Base-by-base conservation (phyloP, 768 basidiomycete species). In the Lanmaoa rubissima region DNA sequence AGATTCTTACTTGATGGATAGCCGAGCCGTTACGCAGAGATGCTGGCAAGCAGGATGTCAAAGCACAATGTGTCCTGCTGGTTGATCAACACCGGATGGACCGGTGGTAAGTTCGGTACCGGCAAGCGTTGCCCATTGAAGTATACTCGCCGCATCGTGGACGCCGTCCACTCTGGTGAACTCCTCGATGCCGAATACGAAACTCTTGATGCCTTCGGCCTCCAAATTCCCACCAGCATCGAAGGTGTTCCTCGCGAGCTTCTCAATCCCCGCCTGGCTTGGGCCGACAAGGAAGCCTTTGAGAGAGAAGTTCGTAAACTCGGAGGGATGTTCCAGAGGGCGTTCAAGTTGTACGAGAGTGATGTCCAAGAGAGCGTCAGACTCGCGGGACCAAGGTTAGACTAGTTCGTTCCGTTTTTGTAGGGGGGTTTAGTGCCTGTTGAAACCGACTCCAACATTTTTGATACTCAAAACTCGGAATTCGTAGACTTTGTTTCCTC, bases 31-130 rank as follows among this genome's bases (percentile, higher is more conserved):
- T 99, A 99, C 74, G 96, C 97, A 41, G 82, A 88, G 74, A 99
- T 99, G 97, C 81, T 99, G 63, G 94, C 96, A 0, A 88, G 92
- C 63, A 86, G 90, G 66, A 98, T 99, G 95, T 75, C 86, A 55
- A 83, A 86, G 74, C 80, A 90, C 78, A 82, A 91, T 53, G 94
- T 94, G 65, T 75, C 94, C 74, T 97, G 95, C 80, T 99, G 94
- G 93, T 82, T 98, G 69, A 90, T 99, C 84, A 98, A 99, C 87
- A 99, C 96, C 3, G 96, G 92, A 59, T 95, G 92, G 92, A 89
- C 92, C 51, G 88, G 92, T 54, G 96, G 96, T 73, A 93, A 92
- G 74, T 99, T 85, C 73, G 96, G 96, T 47, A 77, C 78, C 16
- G 96, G 95, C 64, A 92, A 90, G 77, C 92, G 96, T 61, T 99